Base-by-base conservation (phyloP, 2,329 filamentous ascomycete genomes). In the Coleophoma eucalyptorum region DNA sequence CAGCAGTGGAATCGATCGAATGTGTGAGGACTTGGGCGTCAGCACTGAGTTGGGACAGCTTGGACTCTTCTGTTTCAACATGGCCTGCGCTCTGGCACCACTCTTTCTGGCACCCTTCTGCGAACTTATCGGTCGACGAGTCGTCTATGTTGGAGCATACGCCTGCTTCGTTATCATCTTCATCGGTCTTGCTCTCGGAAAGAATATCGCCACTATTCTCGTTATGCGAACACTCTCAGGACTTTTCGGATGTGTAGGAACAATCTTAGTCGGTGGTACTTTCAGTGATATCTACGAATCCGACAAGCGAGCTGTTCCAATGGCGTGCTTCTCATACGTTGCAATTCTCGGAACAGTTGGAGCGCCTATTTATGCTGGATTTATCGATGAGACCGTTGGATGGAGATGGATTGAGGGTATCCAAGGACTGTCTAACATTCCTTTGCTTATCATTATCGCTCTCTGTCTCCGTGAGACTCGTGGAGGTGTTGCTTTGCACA, bases 361-460 rank as follows among this genome's bases (percentile, higher is more conserved):
- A 2, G 82, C 87, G 1, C 80, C 85, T 32, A 83, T 96, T 53
- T 81, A 86, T 1, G 78, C 1, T 69, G 86, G 45, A 73, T 80
- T 51, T 45, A 75, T 88, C 26, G 80, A 81, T 0, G 72, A 83
- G 12, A 73, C 79, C 44, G 76, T 82, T 5, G 78, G 71, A 3
- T 96, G 89, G 89, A 81, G 89, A 53, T 96, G 90, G 90, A 82
- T 92, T 1, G 95, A 94, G 65, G 94, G 90, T 75, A 78, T 91
- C 35, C 91, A 96, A 61, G 81, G 83, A 4, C 88, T 96, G 38
- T 69, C 81, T 20, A 81, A 85, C 48, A 81, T 76, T 0, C 67
- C 83, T 1, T 69, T 93, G 42, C 78, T 90, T 48, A 58, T 81
- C 1, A 69, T 84, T 1, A 79, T 95, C 20, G 73, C 80, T n/a